Evolutionary conservation across 345 rosid genomes (phyloP), one percentile per base, ranked within the genome.

Genomic region (Acer negundo): DNA sequence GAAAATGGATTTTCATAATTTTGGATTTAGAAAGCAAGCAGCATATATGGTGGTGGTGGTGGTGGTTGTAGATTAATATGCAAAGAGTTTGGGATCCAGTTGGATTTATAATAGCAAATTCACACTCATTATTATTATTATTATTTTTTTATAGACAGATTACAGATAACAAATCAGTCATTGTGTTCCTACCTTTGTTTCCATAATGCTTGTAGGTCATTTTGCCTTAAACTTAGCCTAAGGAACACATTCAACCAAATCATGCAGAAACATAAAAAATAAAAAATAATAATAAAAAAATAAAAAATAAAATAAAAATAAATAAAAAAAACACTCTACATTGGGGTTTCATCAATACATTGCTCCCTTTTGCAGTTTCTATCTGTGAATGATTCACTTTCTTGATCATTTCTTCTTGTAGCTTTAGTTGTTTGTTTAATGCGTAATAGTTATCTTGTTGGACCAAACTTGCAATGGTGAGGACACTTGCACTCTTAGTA

Each of bases 41-140:
- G 35, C 35, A 31, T 4, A 35, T 35, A 35, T 35, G 38, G 38
- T 70, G 63, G 19, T 49, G 38, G 38, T 70, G 63, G 19, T 49
- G 11, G 22, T 69, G 28, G 58, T 12, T 44, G 19, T 49, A 24
- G 12, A 47, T 69, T 47, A 11, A 47, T 15, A 31, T 31, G 62
- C 7, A 44, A 62, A 62, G 2, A 62, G 15, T 28, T 6, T 12
- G 6, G 23, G 23, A 66, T 35, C 23, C 23, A 11, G 9, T 31
- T 17, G 20, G 13, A 38, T 38, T 6, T 17, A 35, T 35, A 35
- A 35, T 4, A 35, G 38, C 38, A 35, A 35, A 74, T 61, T 62
- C 75, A 74, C 80, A 81, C 79, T 55, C 23, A 17, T 62, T 22
- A 59, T 35, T 35, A n/a, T n/a, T n/a, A n/a, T n/a, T n/a, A n/a